Base-by-base conservation (phyloP, 805 yeast species). In the Ogataea minuta region DNA sequence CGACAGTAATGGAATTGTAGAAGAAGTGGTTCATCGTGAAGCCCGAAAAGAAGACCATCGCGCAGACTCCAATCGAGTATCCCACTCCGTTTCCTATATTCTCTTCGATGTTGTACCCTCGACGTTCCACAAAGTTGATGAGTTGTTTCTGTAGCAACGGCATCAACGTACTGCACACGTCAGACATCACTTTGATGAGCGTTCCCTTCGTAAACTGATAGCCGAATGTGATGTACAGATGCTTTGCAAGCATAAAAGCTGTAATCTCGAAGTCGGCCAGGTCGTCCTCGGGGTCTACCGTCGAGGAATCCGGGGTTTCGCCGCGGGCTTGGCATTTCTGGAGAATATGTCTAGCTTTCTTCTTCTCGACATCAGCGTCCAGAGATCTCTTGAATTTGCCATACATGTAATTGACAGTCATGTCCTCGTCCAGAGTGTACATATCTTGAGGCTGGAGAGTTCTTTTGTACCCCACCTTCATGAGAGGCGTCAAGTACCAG, bases 401-500 rank as follows among this genome's bases (percentile, higher is more conserved):
- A 39, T 67, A 66, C 42, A 74, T 55, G n/a, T 49, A 49, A 20
- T 75, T 75, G 26, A 73, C 64, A 10, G 65, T 54, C 60, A 68
- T 62, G 24, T 64, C 62, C 2, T 67, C 66, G 14, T 71, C 72
- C 45, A 77, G 57, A 20, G 53, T 54, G 48, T 56, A 84, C 48
- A 84, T 56, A 60, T 85, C 93, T 33, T 74, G 71, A 2, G 83
- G 78, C 29, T 74, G 75, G 31, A 85, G 61, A 0, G 90, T 82
- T 53, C 93, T 69, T 57, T 77, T 81, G 59, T 84, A 84, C 6
- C 95, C 93, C 6, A 74, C 73, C 11, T 60, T 63, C 67, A 85
- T 61, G 28, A 84, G 50, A 0, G 89, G 89, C 17, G 62, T 52
- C 31, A 84, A 60, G 90, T 91, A 85, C 77, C 81, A 71, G 56